Conservation (phyloP, 805 yeast genomes). For the Ogataea zsoltii region DNA sequence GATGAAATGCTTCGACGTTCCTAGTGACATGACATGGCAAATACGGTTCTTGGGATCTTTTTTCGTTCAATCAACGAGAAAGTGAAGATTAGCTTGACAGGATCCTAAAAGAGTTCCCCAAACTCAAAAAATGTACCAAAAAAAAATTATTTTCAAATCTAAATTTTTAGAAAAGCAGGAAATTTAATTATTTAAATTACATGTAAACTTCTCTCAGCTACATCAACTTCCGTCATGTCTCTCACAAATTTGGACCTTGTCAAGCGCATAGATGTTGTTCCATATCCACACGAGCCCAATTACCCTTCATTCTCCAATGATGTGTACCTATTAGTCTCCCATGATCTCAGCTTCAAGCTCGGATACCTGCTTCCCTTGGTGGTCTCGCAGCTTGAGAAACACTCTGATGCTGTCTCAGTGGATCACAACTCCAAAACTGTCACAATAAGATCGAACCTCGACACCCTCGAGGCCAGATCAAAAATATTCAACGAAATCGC, state of each 20-base stretch:
- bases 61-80: neutral
- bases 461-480: constrained; percentile 44
- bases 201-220: no score
- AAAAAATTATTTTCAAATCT: no score
- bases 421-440: constrained; percentile 32
- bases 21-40: constrained; percentile 9
- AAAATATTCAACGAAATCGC: constrained; percentile 46
- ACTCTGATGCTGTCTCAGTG: constrained; percentile 27
- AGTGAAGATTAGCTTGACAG: neutral
- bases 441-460: constrained; percentile 28
- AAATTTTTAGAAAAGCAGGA: no score
- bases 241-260: constrained; percentile 28
- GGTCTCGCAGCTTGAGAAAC: constrained; percentile 28
- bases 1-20: constrained; percentile 14
- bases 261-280: constrained; percentile 33
- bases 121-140: no score
- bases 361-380: constrained; percentile 43
- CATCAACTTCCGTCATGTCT: neutral
- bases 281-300: constrained; percentile 29
- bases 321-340: constrained; percentile 38
- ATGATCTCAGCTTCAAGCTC: constrained; percentile 34
- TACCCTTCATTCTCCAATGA: constrained; percentile 15
- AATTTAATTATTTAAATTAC: no score
- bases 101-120: no score
- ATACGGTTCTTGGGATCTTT: no score